Conservation (phyloP, 163 green algal genomes). For the Chlamydomonas reinhardtii region DNA sequence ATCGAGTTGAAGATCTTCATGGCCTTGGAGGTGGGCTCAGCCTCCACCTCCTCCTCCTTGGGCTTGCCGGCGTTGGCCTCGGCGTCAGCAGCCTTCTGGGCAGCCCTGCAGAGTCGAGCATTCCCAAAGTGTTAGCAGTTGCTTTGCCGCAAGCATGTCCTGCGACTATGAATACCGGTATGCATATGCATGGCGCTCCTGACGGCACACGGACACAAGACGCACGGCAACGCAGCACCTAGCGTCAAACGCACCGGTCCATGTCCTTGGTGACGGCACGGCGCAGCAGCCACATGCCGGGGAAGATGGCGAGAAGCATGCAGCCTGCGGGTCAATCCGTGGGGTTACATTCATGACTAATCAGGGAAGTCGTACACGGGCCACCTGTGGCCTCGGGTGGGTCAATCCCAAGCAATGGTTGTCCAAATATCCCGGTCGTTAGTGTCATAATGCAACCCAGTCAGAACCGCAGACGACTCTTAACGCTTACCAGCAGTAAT, state of each 20-base stretch:
- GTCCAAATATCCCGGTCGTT: too few species aligned
- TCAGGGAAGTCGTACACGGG: too few species aligned
- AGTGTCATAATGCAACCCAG: too few species aligned
- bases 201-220: too few species aligned
- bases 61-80: background rate
- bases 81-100: constrained; percentile 5
- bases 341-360: too few species aligned
- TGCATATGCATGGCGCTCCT: too few species aligned
- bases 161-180: too few species aligned
- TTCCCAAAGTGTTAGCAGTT: too few species aligned
- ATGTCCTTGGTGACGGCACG: background rate
- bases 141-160: too few species aligned
- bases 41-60: background rate
- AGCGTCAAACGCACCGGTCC: background rate
- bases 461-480: too few species aligned
- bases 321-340: background rate
- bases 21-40: background rate
- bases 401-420: too few species aligned
- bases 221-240: background rate
- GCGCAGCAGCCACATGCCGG: background rate
- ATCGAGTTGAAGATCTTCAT: constrained; percentile 11
- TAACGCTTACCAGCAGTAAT: background rate
- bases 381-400: too few species aligned
- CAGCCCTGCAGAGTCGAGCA: background rate
- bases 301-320: background rate